Percentiles rank a stretch among this genome's conserved stretches.
These are phyloP conservation scores for Cryptococcus sp. DNA, from an alignment of 1,284 basidiomycete species.

Conservation along the genomic window DNA sequence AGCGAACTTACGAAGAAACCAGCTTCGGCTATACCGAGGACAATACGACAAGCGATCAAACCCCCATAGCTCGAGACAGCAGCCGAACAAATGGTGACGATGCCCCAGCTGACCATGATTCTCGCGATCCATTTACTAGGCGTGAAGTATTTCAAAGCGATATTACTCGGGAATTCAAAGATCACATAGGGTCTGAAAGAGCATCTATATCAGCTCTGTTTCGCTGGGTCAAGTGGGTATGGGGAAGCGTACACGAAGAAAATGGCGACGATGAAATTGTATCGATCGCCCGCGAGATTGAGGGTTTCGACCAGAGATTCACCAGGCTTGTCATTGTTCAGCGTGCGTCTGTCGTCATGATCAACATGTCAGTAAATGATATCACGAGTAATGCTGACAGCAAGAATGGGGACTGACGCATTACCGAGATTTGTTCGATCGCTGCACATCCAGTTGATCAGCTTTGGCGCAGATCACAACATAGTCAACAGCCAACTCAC, in stretches of 20 bases:
- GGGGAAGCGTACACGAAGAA: slow-evolving; percentile 34
- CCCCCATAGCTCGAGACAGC: slow-evolving; percentile 55
- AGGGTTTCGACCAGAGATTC: slow-evolving; percentile 28
- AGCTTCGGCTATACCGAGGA: slow-evolving; percentile 58
- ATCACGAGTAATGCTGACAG: not conserved
- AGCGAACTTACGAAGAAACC: slow-evolving; percentile 52
- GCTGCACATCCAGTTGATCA: slow-evolving; percentile 2
- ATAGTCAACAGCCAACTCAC: slow-evolving; percentile 9
- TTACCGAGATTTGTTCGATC: slow-evolving; percentile 35
- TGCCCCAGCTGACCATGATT: slow-evolving; percentile 36
- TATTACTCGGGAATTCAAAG: slow-evolving; percentile 33
- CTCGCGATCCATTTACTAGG: slow-evolving; percentile 36
- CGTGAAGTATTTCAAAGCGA: slow-evolving; percentile 32
- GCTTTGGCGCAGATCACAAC: not conserved
- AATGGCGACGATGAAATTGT: slow-evolving; percentile 33
- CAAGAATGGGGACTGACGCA: slow-evolving; percentile 18
- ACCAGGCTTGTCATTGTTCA: slow-evolving; percentile 34
- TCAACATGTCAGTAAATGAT: too few relatives aligned
- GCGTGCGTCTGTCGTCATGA: slow-evolving; percentile 27
- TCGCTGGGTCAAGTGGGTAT: too few relatives aligned
- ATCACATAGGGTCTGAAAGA: slow-evolving; percentile 28
- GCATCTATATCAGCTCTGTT: too few relatives aligned
- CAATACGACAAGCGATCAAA: slow-evolving; percentile 56
- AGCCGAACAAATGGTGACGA: slow-evolving; percentile 55
- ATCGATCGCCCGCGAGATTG: slow-evolving; percentile 26